Percentiles rank a stretch among this genome's conserved stretches.
phyloP scores from a whole-genome alignment of 176 grass and related monocot genomes.

The Cocos nucifera region DNA sequence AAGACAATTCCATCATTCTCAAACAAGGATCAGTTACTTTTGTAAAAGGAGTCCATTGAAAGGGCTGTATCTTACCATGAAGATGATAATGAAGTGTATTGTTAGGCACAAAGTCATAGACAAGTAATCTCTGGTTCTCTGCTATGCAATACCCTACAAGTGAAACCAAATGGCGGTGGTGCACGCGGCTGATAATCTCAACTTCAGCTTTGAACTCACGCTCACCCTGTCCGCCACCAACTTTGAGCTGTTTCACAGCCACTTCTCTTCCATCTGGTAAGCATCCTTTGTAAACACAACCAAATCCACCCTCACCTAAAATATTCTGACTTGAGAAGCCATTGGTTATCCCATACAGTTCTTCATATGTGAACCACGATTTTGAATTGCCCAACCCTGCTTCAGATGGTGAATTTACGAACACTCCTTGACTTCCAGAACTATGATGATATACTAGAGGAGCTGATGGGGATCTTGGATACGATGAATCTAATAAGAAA shows the following conservation, averaged over 20 bases:
- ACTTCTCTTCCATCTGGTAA: slow-evolving; percentile 59
- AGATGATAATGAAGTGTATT: slow-evolving; percentile 84
- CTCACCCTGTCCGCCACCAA: slow-evolving; percentile 80
- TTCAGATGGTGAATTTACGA: too few relatives aligned
- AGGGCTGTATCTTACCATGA: slow-evolving; percentile 38
- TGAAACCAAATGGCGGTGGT: slow-evolving; percentile 83
- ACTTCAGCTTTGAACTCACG: slow-evolving; percentile 95
- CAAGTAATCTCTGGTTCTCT: slow-evolving; percentile 68
- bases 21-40: too few relatives aligned
- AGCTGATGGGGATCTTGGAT: slow-evolving; percentile 6
- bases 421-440: slow-evolving; percentile 17
- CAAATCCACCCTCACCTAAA: slow-evolving; percentile 86
- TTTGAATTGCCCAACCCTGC: slow-evolving; percentile 37
- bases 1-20: too few relatives aligned
- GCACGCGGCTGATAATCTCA: slow-evolving; percentile 87
- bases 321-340: slow-evolving; percentile 68
- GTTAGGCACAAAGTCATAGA: slow-evolving; percentile 84
- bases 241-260: slow-evolving; percentile 89
- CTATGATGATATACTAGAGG: slow-evolving; percentile 11
- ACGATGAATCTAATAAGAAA: slow-evolving; percentile 7
- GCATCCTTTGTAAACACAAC: slow-evolving; percentile 76
- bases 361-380: slow-evolving; percentile 61
- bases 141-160: slow-evolving; percentile 83
- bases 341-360: slow-evolving; percentile 62
- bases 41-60: neutral